Conservation (phyloP, 2,329 filamentous ascomycete species). For the Beauveria asiatica region DNA sequence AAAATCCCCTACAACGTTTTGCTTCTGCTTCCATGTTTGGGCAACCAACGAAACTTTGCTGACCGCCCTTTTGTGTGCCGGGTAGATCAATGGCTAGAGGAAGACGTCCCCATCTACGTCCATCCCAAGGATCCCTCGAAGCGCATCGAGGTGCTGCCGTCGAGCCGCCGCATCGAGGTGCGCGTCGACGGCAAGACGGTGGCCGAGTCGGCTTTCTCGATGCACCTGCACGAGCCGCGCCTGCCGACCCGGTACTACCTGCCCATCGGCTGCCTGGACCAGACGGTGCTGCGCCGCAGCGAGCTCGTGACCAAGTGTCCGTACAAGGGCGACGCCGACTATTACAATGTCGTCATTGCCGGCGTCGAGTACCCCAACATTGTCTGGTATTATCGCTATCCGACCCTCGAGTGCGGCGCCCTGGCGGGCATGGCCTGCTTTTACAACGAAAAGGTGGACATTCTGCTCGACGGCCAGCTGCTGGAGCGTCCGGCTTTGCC, state of each 20-base stretch:
- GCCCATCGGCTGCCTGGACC: conserved; percentile 41
- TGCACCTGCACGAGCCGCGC: conserved; percentile 53
- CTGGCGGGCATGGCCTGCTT: conserved; percentile 53
- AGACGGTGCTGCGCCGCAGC: conserved; percentile 37
- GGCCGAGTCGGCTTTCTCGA: conserved; percentile 34
- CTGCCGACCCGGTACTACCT: conserved; percentile 53
- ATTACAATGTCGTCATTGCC: conserved; percentile 46
- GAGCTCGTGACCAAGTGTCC: conserved; percentile 50
- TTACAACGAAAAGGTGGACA: conserved; percentile 60
- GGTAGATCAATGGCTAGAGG: conserved; percentile 39
- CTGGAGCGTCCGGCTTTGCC: conserved; percentile 20
- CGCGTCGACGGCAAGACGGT: conserved; percentile 37
- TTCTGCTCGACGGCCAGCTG: conserved; percentile 44
- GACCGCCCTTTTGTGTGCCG: neutral
- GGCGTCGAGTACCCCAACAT: conserved; percentile 38
- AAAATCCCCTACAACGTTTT: too few species aligned
- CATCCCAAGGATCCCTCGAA: conserved; percentile 63
- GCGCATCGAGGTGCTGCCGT: conserved; percentile 52
- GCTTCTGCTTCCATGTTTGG: too few species aligned
- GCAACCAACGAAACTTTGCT: neutral
- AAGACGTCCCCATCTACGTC: conserved; percentile 49
- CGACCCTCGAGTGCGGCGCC: conserved; percentile 45
- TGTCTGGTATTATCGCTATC: conserved; percentile 55
- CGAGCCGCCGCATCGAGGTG: conserved; percentile 43
- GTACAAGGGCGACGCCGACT: conserved; percentile 59